Evolutionary conservation across 2,329 filamentous ascomycete genomes (phyloP).

Genomic region (Hypoxylon rubiginosum): DNA sequence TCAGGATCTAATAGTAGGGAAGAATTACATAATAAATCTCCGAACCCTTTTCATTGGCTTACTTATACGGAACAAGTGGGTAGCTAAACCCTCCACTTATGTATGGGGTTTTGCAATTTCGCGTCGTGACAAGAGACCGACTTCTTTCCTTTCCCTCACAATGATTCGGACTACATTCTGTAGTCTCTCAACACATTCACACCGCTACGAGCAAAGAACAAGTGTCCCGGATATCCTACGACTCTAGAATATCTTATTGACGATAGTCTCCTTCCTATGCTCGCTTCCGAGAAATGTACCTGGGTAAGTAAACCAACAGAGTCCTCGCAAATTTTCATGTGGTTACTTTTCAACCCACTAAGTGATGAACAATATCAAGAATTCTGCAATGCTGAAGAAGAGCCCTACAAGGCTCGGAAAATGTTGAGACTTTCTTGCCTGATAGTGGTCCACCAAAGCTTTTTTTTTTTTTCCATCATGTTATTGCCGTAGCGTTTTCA

Average conservation of each 20-base stretch:
- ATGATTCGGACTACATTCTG: not conserved
- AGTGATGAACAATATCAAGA: conserved; percentile 53
- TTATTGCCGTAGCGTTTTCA: not conserved
- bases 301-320: not conserved
- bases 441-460: conserved; percentile 36
- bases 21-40: conserved; percentile 31
- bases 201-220: conserved; percentile 4
- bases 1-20: not conserved
- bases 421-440: conserved; percentile 53
- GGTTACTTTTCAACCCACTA: conserved; percentile 16
- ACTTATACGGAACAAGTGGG: no score
- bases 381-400: conserved; percentile 55
- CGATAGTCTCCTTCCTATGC: not conserved
- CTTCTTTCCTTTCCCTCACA: not conserved
- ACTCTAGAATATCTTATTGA: not conserved
- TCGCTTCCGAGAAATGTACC: not conserved
- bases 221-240: conserved; percentile 4
- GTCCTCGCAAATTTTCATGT: not conserved
- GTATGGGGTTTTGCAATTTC: conserved; percentile 6
- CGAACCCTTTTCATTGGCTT: conserved; percentile 14
- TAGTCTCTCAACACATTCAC: not conserved
- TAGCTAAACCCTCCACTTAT: not conserved
- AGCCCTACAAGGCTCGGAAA: conserved; percentile 42
- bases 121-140: not conserved
- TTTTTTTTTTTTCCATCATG: not conserved